Evolutionary conservation across 2,329 filamentous ascomycete genomes (phyloP).

Genomic region (Xylaria multiplex): DNA sequence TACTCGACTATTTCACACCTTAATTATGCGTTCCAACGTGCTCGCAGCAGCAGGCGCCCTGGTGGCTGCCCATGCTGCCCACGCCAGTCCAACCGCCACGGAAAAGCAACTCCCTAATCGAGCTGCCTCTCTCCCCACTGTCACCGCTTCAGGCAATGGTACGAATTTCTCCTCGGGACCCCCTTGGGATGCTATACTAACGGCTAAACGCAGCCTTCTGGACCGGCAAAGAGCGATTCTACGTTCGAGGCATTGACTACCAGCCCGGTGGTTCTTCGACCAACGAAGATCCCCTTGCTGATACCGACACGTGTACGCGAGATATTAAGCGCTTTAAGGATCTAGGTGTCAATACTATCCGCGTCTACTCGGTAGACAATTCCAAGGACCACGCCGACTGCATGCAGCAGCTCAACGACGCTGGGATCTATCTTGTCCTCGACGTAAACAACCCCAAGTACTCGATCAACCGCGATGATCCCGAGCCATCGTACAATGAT

Average conservation of each 20-base stretch:
- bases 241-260: slow-evolving; percentile 70
- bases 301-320: slow-evolving; percentile 75
- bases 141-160: slow-evolving; percentile 69
- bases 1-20: slow-evolving; percentile 35
- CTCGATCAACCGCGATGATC: slow-evolving; percentile 81
- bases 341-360: slow-evolving; percentile 88
- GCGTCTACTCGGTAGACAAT: slow-evolving; percentile 94
- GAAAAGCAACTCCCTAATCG: slow-evolving; percentile 60
- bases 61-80: slow-evolving; percentile 56
- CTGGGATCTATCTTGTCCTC: slow-evolving; percentile 90
- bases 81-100: slow-evolving; percentile 62
- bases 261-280: slow-evolving; percentile 68
- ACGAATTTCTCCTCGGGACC: slow-evolving; percentile 37
- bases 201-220: slow-evolving; percentile 61
- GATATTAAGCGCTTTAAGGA: slow-evolving; percentile 85
- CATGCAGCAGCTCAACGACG: slow-evolving; percentile 82
- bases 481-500: slow-evolving; percentile 84
- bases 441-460: slow-evolving; percentile 92
- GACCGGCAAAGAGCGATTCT: slow-evolving; percentile 64
- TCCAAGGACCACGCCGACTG: slow-evolving; percentile 81
- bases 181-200: slow-evolving; percentile 32
- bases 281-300: slow-evolving; percentile 78
- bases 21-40: slow-evolving; percentile 61
- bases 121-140: slow-evolving; percentile 60
- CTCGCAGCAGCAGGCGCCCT: slow-evolving; percentile 61